A percentile compares a stretch with the other conserved stretches of the same genome.
Evolutionary conservation across 345 rosid species (phyloP).

Genomic region (Citrus maxima): DNA sequence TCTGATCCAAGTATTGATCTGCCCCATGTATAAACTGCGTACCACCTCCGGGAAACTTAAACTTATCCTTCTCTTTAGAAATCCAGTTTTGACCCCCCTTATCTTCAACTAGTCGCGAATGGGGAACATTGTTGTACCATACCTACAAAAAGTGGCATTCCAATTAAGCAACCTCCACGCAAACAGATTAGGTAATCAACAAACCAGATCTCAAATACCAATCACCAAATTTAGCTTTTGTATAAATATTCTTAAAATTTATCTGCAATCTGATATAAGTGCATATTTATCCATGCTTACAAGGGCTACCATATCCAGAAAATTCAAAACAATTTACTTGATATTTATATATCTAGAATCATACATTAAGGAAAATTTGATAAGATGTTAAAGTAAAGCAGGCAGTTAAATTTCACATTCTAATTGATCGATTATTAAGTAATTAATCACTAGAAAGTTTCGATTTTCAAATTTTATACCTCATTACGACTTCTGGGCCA

Average conservation of each 20-base stretch:
- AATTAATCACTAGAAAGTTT: too few relatives aligned
- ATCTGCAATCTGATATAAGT: too few relatives aligned
- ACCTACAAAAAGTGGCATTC: conserved; percentile 44
- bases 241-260: background rate
- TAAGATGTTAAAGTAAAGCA: background rate
- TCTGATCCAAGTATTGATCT: conserved; percentile 83
- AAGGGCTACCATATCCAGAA: background rate
- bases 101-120: conserved; percentile 79
- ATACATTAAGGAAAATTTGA: background rate
- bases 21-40: conserved; percentile 98
- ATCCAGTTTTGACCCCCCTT: conserved; percentile 99
- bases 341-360: background rate
- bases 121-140: conserved; percentile 90
- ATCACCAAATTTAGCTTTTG: background rate
- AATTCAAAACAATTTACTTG: background rate
- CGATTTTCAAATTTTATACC: conserved; percentile 33
- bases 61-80: conserved; percentile 60
- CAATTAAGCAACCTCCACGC: conserved; percentile 2
- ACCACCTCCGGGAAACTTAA: conserved; percentile 97
- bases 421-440: background rate
- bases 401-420: background rate
- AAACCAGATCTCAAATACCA: background rate
- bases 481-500: conserved; percentile 98
- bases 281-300: too few relatives aligned
- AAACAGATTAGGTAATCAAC: conserved; percentile 2